Conservation (phyloP, 805 yeast genomes). For the Starmerella apis region DNA sequence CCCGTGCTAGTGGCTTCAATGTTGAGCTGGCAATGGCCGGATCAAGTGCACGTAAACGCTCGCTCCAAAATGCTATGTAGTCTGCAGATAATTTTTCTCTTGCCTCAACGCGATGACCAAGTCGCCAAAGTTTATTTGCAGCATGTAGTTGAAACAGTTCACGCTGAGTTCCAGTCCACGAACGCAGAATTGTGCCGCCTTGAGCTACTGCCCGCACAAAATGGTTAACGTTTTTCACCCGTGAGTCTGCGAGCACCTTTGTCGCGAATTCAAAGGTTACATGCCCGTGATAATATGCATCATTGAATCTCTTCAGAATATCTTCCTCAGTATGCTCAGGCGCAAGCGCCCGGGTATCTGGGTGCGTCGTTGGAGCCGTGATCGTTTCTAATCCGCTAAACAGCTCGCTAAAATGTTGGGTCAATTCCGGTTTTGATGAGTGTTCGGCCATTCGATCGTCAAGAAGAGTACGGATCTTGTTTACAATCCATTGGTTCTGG, state of each 20-base stretch:
- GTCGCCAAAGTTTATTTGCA: slow-evolving; percentile 27
- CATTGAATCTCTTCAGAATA: slow-evolving; percentile 24
- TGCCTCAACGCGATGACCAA: slow-evolving; percentile 21
- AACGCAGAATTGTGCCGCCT: slow-evolving; percentile 26
- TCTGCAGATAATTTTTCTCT: slow-evolving; percentile 19
- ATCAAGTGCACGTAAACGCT: slow-evolving; percentile 1
- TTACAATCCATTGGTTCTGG: slow-evolving; percentile 14
- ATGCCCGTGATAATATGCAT: slow-evolving; percentile 26
- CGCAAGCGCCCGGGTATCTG: slow-evolving; percentile 8
- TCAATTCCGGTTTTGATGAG: slow-evolving; percentile 19
- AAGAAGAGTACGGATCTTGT: slow-evolving; percentile 20
- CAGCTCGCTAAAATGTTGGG: slow-evolving; percentile 22
- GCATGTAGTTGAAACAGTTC: slow-evolving; percentile 26
- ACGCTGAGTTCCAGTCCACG: slow-evolving; percentile 25
- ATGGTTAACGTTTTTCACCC: slow-evolving; percentile 23
- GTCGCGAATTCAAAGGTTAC: slow-evolving; percentile 24
- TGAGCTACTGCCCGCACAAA: slow-evolving; percentile 24
- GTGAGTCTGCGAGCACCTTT: slow-evolving; percentile 23
- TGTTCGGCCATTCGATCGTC: slow-evolving; percentile 19
- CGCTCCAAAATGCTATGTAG: slow-evolving; percentile 22
- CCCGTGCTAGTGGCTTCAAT: slow-evolving; percentile 16
- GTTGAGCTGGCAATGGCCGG: slow-evolving; percentile 3
- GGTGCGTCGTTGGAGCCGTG: background rate
- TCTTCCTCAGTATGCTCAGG: slow-evolving; percentile 16
- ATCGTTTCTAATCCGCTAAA: slow-evolving; percentile 22